phyloP scores from a whole-genome alignment of 345 rosid genomes.

The Melaleuca quinquenervia region DNA sequence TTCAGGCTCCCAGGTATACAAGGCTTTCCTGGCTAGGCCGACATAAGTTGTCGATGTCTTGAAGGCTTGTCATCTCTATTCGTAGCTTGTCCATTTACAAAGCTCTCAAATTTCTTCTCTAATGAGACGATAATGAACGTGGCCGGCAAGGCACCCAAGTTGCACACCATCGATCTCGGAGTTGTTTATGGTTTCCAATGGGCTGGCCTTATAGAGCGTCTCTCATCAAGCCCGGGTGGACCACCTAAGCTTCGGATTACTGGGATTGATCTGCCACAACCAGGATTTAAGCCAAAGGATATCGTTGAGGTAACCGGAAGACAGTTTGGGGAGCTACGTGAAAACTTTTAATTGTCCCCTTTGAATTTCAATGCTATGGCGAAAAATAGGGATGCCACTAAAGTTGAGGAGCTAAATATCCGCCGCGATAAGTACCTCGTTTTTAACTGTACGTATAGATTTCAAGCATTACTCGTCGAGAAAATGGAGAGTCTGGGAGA shows the following conservation, averaged over 20 bases:
- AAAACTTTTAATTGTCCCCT: not conserved
- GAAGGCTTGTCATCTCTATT: conserved; percentile 29
- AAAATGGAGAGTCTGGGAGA: not conserved
- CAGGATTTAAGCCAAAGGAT: too few species aligned
- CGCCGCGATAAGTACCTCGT: not conserved
- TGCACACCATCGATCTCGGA: too few species aligned
- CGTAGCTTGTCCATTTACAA: not conserved
- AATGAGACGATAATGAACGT: not conserved
- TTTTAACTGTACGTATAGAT: not conserved
- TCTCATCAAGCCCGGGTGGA: too few species aligned
- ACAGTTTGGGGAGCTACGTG: not conserved
- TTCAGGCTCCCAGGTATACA: conserved; percentile 28
- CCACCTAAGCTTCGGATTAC: too few species aligned
- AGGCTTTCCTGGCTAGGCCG: conserved; percentile 5
- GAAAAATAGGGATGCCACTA: not conserved
- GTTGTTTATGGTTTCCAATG: too few species aligned
- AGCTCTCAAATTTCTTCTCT: not conserved
- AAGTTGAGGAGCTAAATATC: not conserved
- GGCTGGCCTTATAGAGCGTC: too few species aligned
- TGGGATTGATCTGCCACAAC: too few species aligned
- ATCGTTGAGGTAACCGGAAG: not conserved
- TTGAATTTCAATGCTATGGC: not conserved
- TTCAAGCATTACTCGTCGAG: not conserved
- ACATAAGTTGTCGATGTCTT: conserved; percentile 37
- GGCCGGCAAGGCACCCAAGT: not conserved